Evolutionary conservation across 1,284 basidiomycete species (phyloP).

Genomic region (Apiotrichum porosum): DNA sequence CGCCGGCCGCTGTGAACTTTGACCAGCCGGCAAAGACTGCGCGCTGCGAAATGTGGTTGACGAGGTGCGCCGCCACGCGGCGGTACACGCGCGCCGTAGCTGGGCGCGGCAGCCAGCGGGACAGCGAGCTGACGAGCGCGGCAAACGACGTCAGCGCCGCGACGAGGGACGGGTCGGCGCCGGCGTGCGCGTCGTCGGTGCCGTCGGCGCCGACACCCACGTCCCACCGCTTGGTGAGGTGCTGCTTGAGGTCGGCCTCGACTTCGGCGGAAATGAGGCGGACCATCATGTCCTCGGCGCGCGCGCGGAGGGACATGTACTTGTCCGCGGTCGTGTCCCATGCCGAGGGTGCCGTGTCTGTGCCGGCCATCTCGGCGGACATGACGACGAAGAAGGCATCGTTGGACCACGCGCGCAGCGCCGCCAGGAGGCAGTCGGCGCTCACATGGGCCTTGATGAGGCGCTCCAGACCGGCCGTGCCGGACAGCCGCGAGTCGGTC

Average conservation of each 20-base stretch:
- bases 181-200: conserved; percentile 13
- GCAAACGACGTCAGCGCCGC: conserved; percentile 67
- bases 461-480: conserved; percentile 71
- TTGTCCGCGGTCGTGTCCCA: conserved; percentile 67
- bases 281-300: conserved; percentile 81
- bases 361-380: conserved; percentile 62
- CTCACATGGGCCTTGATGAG: conserved; percentile 78
- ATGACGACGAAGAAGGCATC: conserved; percentile 87
- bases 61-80: conserved; percentile 60
- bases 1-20: conserved; percentile 56
- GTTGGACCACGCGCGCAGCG: conserved; percentile 75
- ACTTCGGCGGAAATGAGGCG: conserved; percentile 74
- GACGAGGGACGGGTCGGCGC: conserved; percentile 60
- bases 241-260: conserved; percentile 64
- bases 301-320: conserved; percentile 59
- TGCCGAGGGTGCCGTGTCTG: conserved; percentile 42
- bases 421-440: conserved; percentile 62
- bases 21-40: conserved; percentile 69
- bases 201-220: not conserved
- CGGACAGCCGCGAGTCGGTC: conserved; percentile 53
- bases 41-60: conserved; percentile 72
- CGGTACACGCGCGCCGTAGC: conserved; percentile 63
- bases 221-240: conserved; percentile 53
- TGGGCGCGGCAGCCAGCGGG: conserved; percentile 57
- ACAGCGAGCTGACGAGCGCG: conserved; percentile 63